Evolutionary conservation across 495 filamentous ascomycete genomes (phyloP), one percentile per base, ranked within the genome.

Genomic region (Talaromyces nanjingensis): DNA sequence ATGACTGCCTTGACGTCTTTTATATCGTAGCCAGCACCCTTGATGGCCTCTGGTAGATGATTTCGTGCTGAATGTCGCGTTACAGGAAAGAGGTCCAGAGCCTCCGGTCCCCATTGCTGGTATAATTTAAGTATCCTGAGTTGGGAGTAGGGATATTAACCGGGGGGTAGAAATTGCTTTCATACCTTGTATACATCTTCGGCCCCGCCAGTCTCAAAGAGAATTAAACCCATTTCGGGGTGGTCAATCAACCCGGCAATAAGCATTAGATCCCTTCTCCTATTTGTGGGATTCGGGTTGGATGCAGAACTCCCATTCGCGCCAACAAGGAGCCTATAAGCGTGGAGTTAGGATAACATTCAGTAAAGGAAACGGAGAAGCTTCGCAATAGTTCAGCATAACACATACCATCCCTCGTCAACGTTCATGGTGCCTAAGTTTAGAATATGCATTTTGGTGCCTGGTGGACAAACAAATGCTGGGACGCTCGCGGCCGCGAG

Each of bases 1-100:
- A 85, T 75, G 1, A 83, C 75, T 34, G 77, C 81, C 64, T 83
- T 82, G 14, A 84, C 67, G 65, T 85, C 81, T 56, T 80, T 74
- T 18, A 85, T 76, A 34, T 77, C 69, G 52, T 83, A 71, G 4
- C 82, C 82, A 1, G 80, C 77, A 2, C 68, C 69, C 34, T 74
- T 69, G 58, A 85, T 80, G 5, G 80, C 79, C 2, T 68, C 73
- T 2, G 77, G 77, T 2, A 85, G 71, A 34, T 76, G 72, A 42
- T 83, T 75, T 0, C 66, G 56, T 1, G 73, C 69, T 6, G 72
- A 67, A 63, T 83, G 83, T 14, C 68, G 55, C 1, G 74, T 71
- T n/a, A 80, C 76, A 3, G 78, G 65, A 64, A 83, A 84, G 34
- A 83, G 62, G 64, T 86, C 81, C 47, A 52, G 47, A 1, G 68